Evolutionary conservation across 75 land plant species (phyloP), one percentile per base, ranked within the genome.

Genomic region (Larix kaempferi): DNA sequence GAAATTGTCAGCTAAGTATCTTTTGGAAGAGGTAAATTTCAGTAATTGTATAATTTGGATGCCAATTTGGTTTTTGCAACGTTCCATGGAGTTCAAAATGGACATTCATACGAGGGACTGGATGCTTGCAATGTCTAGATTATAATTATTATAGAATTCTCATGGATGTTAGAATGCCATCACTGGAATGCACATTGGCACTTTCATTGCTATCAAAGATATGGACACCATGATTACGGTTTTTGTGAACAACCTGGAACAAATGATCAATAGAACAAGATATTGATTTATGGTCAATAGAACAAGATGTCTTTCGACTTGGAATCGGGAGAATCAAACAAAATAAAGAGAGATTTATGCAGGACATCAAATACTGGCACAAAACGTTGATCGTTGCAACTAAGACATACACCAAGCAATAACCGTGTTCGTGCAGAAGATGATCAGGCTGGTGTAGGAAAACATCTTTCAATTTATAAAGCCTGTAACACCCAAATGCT

Each of bases 141-240:
- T n/a, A n/a, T n/a, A n/a, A n/a, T n/a, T n/a, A n/a, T n/a, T n/a
- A n/a, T n/a, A n/a, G n/a, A n/a, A n/a, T n/a, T n/a, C n/a, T n/a
- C n/a, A n/a, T n/a, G n/a, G n/a, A n/a, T n/a, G n/a, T n/a, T n/a
- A n/a, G n/a, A n/a, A n/a, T n/a, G 41, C 89, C 25, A 55, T 84
- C 5, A 78, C 78, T 56, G 77, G 81, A 14, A 87, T 88, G 82
- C 86, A 86, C 44, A 83, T 76, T 13, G 91, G 93, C 1, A 89
- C 91, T 4, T 90, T 78, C 58, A 78, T 94, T 22, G 84, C 90
- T 2, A 86, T 92, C 26, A 85, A 90, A 73, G 98, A 94, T 65
- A 49, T 94, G 84, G 94, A 94, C 59, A 90, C 59, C 73, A n/a
- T n/a, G n/a, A 94, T 94, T 63, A 62, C 88, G 56, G 82, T 85